Evolutionary conservation across 2,329 filamentous ascomycete genomes (phyloP).

Genomic region (Cryphonectria japonica): DNA sequence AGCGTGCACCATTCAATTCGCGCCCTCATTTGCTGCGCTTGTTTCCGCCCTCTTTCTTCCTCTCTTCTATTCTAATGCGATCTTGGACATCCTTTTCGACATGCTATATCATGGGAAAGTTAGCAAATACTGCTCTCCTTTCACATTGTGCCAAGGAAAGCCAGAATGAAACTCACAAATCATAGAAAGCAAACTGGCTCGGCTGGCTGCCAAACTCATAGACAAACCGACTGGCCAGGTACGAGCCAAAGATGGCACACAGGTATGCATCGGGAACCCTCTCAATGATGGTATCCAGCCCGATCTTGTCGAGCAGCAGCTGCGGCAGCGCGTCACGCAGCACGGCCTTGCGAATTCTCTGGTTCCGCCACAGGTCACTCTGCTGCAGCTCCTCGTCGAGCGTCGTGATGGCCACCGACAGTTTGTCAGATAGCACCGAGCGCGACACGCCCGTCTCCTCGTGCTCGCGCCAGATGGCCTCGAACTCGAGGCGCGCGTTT

Average conservation of each 20-base stretch:
- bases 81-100: slow-evolving; percentile 65
- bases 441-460: slow-evolving; percentile 77
- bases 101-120: slow-evolving; percentile 52
- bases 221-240: slow-evolving; percentile 91
- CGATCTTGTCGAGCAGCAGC: slow-evolving; percentile 85
- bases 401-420: slow-evolving; percentile 92
- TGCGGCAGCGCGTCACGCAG: slow-evolving; percentile 84
- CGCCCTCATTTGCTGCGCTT: not conserved
- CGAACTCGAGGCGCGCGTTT: slow-evolving; percentile 92
- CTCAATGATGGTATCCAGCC: slow-evolving; percentile 82
- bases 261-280: slow-evolving; percentile 92
- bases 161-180: slow-evolving; percentile 71
- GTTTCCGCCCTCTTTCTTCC: not conserved
- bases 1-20: not conserved
- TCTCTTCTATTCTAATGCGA: slow-evolving; percentile 33
- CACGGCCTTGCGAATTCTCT: slow-evolving; percentile 75
- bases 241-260: slow-evolving; percentile 93
- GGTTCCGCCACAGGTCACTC: slow-evolving; percentile 88
- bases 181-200: slow-evolving; percentile 97
- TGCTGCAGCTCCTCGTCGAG: slow-evolving; percentile 95
- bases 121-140: slow-evolving; percentile 34
- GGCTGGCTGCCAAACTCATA: slow-evolving; percentile 93
- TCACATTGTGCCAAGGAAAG: not conserved
- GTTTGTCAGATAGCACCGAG: slow-evolving; percentile 87
- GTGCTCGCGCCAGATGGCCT: slow-evolving; percentile 96